Evolutionary conservation across 257 asterid genomes (phyloP).

Genomic region (Gentiana dahurica): DNA sequence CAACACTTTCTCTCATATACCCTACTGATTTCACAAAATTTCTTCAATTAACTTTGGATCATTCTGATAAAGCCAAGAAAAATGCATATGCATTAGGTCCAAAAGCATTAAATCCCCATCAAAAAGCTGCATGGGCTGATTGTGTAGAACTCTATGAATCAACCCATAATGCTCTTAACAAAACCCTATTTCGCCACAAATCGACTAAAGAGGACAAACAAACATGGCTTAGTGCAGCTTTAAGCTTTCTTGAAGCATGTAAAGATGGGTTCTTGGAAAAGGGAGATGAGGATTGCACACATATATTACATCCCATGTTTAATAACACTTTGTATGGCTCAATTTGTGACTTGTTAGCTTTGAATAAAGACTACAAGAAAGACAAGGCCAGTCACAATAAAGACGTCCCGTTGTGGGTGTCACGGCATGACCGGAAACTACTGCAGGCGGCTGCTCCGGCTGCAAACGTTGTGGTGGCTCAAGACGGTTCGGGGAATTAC

Average conservation of each 20-base stretch:
- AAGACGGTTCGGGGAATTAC: conserved; percentile 54
- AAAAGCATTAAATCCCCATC: not conserved
- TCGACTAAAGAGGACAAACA: not conserved
- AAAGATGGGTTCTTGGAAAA: conserved; percentile 1
- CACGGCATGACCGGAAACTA: conserved; percentile 38
- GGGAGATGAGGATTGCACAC: not conserved
- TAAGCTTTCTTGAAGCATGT: conserved; percentile 4
- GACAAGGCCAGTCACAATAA: conserved; percentile 3
- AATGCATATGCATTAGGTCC: not conserved
- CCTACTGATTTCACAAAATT: not conserved
- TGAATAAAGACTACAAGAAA: not conserved
- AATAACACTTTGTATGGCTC: conserved; percentile 13
- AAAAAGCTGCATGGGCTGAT: conserved; percentile 8
- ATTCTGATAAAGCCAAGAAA: conserved; percentile 1
- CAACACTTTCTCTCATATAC: no score
- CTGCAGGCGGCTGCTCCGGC: conserved; percentile 33
- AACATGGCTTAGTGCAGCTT: conserved; percentile 5
- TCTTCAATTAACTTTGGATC: conserved; percentile 3
- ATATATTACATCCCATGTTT: conserved; percentile 1
- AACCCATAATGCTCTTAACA: not conserved
- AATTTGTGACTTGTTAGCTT: conserved; percentile 1
- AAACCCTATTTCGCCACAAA: not conserved
- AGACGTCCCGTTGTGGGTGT: conserved; percentile 49
- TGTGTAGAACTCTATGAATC: conserved; percentile 5
- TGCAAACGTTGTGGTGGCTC: conserved; percentile 52